A percentile compares a stretch with the other conserved stretches of the same genome.
These are phyloP conservation scores for Stipa capillata DNA, from an alignment of 176 grass and related monocot species.

Conservation along the genomic window DNA sequence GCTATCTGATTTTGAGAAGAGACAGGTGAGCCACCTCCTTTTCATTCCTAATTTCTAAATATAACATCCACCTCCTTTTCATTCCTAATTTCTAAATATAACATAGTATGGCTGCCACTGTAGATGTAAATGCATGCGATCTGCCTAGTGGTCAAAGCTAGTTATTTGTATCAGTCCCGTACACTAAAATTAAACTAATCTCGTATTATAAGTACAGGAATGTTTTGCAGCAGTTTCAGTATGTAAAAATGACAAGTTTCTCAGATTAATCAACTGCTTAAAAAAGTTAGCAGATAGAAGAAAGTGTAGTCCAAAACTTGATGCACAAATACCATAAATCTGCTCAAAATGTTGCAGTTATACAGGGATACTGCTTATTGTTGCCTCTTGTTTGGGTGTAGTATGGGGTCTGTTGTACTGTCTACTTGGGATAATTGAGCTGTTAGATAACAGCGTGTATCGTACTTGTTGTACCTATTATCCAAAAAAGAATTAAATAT, in stretches of 20 bases:
- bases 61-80: not conserved
- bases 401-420: not conserved
- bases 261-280: not conserved
- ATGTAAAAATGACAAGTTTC: slow-evolving; percentile 1
- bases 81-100: not conserved
- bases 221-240: not conserved
- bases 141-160: not conserved
- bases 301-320: not conserved
- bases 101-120: not conserved
- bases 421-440: not conserved
- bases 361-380: not conserved
- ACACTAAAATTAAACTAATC: not conserved
- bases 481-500: too few relatives aligned
- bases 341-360: not conserved
- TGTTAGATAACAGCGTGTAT: not conserved
- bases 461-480: not conserved
- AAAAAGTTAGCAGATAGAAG: not conserved
- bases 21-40: slow-evolving; percentile 37
- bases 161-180: not conserved
- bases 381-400: not conserved
- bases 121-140: not conserved
- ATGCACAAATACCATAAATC: not conserved
- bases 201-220: not conserved
- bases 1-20: slow-evolving; percentile 56
- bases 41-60: not conserved